phyloP scores from a whole-genome alignment of 179 eudicot species.

The Beta corolliflora region DNA sequence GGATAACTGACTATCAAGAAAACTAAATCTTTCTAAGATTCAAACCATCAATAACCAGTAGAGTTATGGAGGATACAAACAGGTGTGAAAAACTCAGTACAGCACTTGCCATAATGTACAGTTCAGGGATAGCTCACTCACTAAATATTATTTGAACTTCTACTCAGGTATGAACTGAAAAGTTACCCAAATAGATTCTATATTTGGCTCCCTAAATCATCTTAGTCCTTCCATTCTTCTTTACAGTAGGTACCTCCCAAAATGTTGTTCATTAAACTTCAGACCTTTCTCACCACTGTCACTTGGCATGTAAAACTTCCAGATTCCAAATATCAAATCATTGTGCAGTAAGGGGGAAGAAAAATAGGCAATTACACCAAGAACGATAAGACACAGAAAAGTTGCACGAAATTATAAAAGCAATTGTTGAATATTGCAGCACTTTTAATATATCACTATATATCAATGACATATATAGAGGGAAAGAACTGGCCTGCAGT shows the following conservation, averaged over 20 bases:
- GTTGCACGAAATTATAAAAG: no score
- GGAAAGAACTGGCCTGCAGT: not conserved
- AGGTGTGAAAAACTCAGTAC: not conserved
- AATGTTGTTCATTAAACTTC: not conserved
- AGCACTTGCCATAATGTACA: not conserved
- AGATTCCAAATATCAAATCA: not conserved
- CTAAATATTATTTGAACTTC: no score
- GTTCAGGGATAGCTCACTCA: not conserved
- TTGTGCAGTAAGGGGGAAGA: not conserved
- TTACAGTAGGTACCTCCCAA: not conserved
- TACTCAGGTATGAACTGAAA: not conserved
- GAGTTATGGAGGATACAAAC: not conserved
- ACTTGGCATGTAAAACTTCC: not conserved
- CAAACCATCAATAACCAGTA: not conserved
- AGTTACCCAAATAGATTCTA: not conserved
- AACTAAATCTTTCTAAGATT: not conserved
- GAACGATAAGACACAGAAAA: not conserved
- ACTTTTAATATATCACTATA: not conserved
- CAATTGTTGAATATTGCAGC: not conserved
- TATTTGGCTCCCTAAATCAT: not conserved
- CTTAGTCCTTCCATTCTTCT: not conserved
- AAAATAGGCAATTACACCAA: not conserved
- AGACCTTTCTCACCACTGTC: not conserved
- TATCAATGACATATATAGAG: not conserved
- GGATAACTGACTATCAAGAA: not conserved